Conservation (phyloP, 1,284 basidiomycete species). For the Boletus hoseneyae region DNA sequence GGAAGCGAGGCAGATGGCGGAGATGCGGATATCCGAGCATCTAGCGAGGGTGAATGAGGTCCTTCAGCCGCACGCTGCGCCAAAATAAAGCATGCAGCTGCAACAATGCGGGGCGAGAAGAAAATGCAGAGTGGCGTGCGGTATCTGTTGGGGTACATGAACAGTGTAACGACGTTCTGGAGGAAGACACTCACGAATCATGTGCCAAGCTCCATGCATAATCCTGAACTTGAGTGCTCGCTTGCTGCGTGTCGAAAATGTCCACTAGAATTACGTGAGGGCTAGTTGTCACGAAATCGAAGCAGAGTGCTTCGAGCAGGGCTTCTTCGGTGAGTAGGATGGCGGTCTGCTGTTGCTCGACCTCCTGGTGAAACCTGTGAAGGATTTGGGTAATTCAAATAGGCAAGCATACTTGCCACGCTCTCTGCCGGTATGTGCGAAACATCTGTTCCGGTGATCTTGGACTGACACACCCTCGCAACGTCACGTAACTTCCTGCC, state of each 20-base stretch:
- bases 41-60: conserved; percentile 65
- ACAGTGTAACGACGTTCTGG: conserved; percentile 2
- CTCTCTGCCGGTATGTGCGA: conserved; percentile 56
- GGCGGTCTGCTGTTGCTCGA: conserved; percentile 67
- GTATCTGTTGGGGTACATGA: conserved; percentile 45
- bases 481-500: conserved; percentile 84
- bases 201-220: conserved; percentile 80
- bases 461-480: conserved; percentile 72
- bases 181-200: conserved; percentile 63
- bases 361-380: conserved; percentile 47
- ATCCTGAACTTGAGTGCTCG: conserved; percentile 53
- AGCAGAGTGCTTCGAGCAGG: conserved; percentile 85
- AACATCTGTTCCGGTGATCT: conserved; percentile 56
- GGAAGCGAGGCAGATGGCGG: conserved; percentile 63
- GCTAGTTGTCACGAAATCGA: conserved; percentile 84
- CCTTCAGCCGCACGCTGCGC: conserved; percentile 69
- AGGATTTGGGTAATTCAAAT: conserved; percentile 5
- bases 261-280: conserved; percentile 76
- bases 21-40: conserved; percentile 62
- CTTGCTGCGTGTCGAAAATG: conserved; percentile 54
- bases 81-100: conserved; percentile 70
- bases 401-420: conserved; percentile 43
- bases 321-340: conserved; percentile 83
- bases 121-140: conserved; percentile 73
- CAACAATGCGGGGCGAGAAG: conserved; percentile 63